Conservation (phyloP, 768 basidiomycete genomes). For the Mycena pura region DNA sequence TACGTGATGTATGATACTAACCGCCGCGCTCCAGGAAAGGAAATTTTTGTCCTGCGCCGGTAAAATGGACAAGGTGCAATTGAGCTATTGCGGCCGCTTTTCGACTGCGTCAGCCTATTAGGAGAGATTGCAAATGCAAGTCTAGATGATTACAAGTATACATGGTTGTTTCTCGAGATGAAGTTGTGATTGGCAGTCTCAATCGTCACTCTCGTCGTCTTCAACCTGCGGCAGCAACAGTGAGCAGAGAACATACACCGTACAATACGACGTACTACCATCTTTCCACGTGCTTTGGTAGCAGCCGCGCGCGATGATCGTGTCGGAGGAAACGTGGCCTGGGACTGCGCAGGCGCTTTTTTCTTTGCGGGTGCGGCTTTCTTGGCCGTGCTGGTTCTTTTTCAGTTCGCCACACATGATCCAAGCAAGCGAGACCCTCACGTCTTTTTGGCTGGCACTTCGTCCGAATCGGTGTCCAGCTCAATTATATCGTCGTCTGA, state of each 20-base stretch:
- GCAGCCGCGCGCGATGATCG: constrained; percentile 74
- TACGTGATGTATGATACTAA: too few relatives aligned
- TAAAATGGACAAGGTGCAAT: too few relatives aligned
- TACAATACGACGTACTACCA: constrained; percentile 62
- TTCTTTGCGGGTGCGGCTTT: constrained; percentile 48
- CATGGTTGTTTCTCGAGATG: too few relatives aligned
- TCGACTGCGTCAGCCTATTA: background rate
- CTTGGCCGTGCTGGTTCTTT: constrained; percentile 35
- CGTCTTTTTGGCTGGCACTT: constrained; percentile 61
- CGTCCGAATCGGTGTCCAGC: constrained; percentile 56
- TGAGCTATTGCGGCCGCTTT: too few relatives aligned
- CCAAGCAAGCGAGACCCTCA: constrained; percentile 35
- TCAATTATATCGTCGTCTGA: constrained; percentile 62
- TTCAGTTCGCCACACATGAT: background rate
- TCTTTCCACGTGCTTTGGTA: constrained; percentile 66
- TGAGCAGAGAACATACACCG: too few relatives aligned
- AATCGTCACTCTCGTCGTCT: too few relatives aligned
- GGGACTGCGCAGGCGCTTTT: constrained; percentile 52
- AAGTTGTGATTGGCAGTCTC: too few relatives aligned
- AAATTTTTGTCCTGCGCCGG: too few relatives aligned
- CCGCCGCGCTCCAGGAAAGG: too few relatives aligned
- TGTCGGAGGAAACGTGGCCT: constrained; percentile 65
- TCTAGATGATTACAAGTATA: too few relatives aligned
- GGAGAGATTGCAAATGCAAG: background rate
- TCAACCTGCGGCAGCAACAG: too few relatives aligned